Base-by-base conservation (phyloP, 2,329 filamentous ascomycete genomes). In the Fusarium robinianum region DNA sequence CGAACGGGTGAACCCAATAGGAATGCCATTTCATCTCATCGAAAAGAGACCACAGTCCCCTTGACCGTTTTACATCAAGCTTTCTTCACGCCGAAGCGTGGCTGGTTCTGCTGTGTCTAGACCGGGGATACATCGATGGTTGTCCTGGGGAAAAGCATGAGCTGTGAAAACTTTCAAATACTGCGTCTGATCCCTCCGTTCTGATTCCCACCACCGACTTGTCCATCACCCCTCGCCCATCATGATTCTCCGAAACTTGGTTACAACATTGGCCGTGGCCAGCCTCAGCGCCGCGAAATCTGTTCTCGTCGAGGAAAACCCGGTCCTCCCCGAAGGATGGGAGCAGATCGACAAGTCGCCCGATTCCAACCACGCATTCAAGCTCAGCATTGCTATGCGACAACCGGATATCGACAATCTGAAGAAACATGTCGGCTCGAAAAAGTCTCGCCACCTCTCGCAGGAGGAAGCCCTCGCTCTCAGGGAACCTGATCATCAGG, bases 401-500 rank as follows among this genome's bases (percentile, higher is more conserved):
- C 67, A 67, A 27, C 65, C 66, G 5, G 45, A 60, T 8, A 63
- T 66, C 29, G 46, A 58, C 11, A 49, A 48, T 10, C 42, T 69
- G 9, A 35, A 57, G 12, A 41, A 60, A 41, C 53, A 25, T 39
- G 36, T n/a, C 30, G 21, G 23, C 21, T 31, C 11, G 14, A 49
- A 48, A 7, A 48, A 55, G n/a, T 42, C 16, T 8, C 31, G 36
- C 10, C 65, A 72, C 41, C 60, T 77, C 7, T 67, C 66, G 1
- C 51, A 57, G 6, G 60, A 65, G 5, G 65, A 77, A 21, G 62
- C 72, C 3, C 53, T 59, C 0, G 46, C 56, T 5, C 68, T 73
- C 35, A 67, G 71, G 26, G 51, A 58, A 7, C 69, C 74, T 0
- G 58, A 63, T 7, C 40, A 58, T 2, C 47, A 61, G 3, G 64